A percentile compares a stretch with the other conserved stretches of the same genome.
Evolutionary conservation across 2,329 filamentous ascomycete genomes (phyloP).

Genomic region (Thelonectria olida): DNA sequence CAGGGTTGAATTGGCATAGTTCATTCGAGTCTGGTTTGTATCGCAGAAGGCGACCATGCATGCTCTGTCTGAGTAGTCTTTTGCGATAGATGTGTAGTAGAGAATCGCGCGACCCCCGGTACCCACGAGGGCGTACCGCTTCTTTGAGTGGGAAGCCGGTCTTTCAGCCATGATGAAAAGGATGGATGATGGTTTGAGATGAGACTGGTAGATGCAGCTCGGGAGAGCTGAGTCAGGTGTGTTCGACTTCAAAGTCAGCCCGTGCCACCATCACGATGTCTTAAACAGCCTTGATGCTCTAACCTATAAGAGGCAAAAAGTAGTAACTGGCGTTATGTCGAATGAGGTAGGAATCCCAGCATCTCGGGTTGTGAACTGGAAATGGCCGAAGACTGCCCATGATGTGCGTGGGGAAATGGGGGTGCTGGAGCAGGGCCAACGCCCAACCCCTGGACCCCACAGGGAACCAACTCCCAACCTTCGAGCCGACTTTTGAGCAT

Average conservation of each 20-base stretch:
- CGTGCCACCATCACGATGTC: too few species aligned
- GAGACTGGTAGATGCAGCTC: background rate
- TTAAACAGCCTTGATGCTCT: background rate
- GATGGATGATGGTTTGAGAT: background rate
- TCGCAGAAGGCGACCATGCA: conserved; percentile 66
- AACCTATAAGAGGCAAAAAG: background rate
- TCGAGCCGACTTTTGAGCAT: background rate
- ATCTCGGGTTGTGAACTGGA: too few species aligned
- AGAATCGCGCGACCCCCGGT: conserved; percentile 68
- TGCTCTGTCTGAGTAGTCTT: conserved; percentile 60
- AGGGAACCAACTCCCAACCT: background rate
- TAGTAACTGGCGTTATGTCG: background rate
- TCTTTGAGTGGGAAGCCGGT: conserved; percentile 34
- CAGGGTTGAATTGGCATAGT: conserved; percentile 63
- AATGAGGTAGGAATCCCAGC: too few species aligned
- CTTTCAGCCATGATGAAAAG: conserved; percentile 19
- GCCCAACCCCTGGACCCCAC: background rate
- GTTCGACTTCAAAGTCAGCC: background rate
- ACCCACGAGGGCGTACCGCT: conserved; percentile 65
- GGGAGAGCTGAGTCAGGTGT: background rate
- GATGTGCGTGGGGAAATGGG: background rate
- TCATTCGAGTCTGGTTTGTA: conserved; percentile 67
- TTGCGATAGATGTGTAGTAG: conserved; percentile 67
- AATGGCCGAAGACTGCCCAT: background rate
- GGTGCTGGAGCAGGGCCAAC: background rate